Evolutionary conservation across 768 basidiomycete species (phyloP).

Genomic region (Galerina sulciceps): DNA sequence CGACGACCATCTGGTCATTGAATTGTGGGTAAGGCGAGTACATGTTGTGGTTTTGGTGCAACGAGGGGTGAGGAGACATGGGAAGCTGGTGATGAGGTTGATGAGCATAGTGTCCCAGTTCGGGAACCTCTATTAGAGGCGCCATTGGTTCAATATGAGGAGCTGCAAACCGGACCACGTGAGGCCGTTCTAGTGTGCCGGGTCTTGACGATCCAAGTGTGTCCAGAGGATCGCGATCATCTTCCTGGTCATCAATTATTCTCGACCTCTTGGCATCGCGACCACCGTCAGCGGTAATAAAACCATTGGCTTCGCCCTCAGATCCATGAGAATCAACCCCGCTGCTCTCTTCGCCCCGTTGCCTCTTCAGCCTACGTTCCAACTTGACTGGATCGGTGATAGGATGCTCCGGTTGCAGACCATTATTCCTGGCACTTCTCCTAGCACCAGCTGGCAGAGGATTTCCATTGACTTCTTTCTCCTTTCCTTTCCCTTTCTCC

Average conservation of each 20-base stretch:
- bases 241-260: constrained; percentile 47
- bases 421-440: constrained; percentile 75
- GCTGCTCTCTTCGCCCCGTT: constrained; percentile 58
- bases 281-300: constrained; percentile 32
- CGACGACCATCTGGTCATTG: constrained; percentile 41
- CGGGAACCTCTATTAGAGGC: constrained; percentile 14
- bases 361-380: constrained; percentile 76
- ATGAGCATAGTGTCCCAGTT: background rate
- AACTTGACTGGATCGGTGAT: constrained; percentile 79
- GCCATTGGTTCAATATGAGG: constrained; percentile 29
- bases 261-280: constrained; percentile 63
- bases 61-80: constrained; percentile 9
- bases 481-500: constrained; percentile 51
- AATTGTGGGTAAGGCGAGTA: constrained; percentile 9
- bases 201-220: constrained; percentile 39
- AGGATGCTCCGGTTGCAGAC: constrained; percentile 67
- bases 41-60: constrained; percentile 3
- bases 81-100: constrained; percentile 9
- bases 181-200: constrained; percentile 29
- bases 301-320: constrained; percentile 54
- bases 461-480: constrained; percentile 33
- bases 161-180: constrained; percentile 57
- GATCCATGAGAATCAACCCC: constrained; percentile 54
- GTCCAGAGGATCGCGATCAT: constrained; percentile 55
- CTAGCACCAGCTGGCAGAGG: constrained; percentile 51